Evolutionary conservation across 2,329 filamentous ascomycete genomes (phyloP).

Genomic region (Ilyonectria sp.): DNA sequence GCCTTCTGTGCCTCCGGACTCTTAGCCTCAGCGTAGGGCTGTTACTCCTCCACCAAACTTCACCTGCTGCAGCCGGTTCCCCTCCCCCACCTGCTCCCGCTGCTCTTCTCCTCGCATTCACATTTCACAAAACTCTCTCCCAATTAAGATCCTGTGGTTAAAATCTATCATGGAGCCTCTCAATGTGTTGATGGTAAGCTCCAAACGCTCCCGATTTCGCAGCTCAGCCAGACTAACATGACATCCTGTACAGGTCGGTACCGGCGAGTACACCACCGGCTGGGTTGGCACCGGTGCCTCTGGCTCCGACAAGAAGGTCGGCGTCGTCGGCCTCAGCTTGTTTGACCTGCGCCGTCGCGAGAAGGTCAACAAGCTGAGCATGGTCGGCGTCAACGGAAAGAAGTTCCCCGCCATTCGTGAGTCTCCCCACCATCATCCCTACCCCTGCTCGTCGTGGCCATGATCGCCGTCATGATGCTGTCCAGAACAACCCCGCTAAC

Average conservation of each 20-base stretch:
- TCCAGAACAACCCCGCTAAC: slow-evolving; percentile 26
- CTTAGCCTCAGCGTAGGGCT: not conserved
- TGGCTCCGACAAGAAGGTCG: slow-evolving; percentile 94
- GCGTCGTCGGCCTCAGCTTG: slow-evolving; percentile 90
- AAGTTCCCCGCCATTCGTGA: slow-evolving; percentile 93
- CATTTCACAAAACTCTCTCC: slow-evolving; percentile 5
- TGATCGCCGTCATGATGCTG: not conserved
- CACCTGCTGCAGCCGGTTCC: slow-evolving; percentile 36
- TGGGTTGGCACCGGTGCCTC: slow-evolving; percentile 89
- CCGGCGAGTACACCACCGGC: slow-evolving; percentile 96
- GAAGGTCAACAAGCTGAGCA: slow-evolving; percentile 87
- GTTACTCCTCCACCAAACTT: slow-evolving; percentile 6
- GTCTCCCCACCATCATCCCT: slow-evolving; percentile 50
- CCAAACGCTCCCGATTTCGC: not conserved
- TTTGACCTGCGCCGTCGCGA: slow-evolving; percentile 91
- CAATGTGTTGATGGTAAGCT: slow-evolving; percentile 77
- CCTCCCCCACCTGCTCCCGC: slow-evolving; percentile 35
- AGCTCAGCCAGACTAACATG: slow-evolving; percentile 19
- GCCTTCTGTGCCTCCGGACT: not conserved
- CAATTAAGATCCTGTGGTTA: slow-evolving; percentile 10
- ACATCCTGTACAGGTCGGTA: slow-evolving; percentile 76
- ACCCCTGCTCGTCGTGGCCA: not conserved
- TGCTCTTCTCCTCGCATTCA: slow-evolving; percentile 25
- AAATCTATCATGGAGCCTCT: slow-evolving; percentile 68
- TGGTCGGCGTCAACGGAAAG: slow-evolving; percentile 90